Evolutionary conservation across 352 stramenopile genomes (phyloP).

Genomic region (Blastocystis sp.): DNA sequence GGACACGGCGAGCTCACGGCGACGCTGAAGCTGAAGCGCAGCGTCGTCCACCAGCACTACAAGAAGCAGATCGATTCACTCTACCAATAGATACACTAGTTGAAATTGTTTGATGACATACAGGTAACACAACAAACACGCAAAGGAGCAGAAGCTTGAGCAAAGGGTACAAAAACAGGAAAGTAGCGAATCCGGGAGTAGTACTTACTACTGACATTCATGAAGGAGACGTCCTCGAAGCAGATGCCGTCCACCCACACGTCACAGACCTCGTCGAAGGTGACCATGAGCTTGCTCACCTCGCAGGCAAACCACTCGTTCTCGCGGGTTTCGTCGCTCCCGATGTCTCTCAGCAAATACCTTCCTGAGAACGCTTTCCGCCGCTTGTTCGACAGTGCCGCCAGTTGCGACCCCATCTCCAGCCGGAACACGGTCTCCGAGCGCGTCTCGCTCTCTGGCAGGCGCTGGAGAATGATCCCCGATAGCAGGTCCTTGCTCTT

Average conservation of each 20-base stretch:
- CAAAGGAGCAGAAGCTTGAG: neutral
- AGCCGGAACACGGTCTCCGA: neutral
- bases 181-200: conserved; percentile 2
- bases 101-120: neutral
- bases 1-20: conserved; percentile 58
- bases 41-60: conserved; percentile 59
- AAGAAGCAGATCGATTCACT: conserved; percentile 40
- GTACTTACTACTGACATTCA: conserved; percentile 16
- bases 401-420: neutral
- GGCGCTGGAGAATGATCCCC: neutral
- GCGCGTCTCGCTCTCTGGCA: neutral
- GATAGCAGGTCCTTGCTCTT: neutral
- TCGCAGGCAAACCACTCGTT: neutral
- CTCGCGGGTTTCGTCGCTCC: neutral
- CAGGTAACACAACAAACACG: neutral
- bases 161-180: conserved; percentile 35
- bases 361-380: neutral
- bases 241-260: conserved; percentile 1
- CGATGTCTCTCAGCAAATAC: conserved; percentile 10
- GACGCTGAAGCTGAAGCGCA: conserved; percentile 62
- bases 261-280: neutral
- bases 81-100: neutral
- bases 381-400: neutral
- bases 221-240: conserved; percentile 12
- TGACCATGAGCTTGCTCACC: conserved; percentile 12